A percentile compares a stretch with the other conserved stretches of the same genome.
These are phyloP conservation scores for Infundibulicybe gibba DNA, from an alignment of 768 basidiomycete species.

Conservation along the genomic window DNA sequence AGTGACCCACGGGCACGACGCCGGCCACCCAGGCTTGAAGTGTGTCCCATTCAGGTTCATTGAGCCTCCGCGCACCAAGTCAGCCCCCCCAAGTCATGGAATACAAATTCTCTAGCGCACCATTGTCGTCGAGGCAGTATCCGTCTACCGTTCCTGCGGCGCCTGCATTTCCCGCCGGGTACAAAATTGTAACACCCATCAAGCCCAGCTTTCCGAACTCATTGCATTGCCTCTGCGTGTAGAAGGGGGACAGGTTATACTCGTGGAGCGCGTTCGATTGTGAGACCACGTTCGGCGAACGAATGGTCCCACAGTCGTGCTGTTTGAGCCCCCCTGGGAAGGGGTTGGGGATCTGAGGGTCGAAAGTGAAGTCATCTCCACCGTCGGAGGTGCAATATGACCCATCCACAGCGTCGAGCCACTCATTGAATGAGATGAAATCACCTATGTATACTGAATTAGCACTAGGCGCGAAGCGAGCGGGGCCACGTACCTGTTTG, in stretches of 20 bases:
- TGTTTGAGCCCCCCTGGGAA: conserved; percentile 22
- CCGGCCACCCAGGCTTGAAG: conserved; percentile 46
- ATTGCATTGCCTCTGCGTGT: conserved; percentile 36
- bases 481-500: conserved; percentile 13
- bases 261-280: conserved; percentile 39
- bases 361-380: conserved; percentile 27
- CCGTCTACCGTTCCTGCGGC: conserved; percentile 29
- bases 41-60: conserved; percentile 26
- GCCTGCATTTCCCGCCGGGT: conserved; percentile 35
- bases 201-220: conserved; percentile 49
- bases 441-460: conserved; percentile 5
- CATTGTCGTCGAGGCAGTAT: conserved; percentile 34
- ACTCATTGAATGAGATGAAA: conserved; percentile 26
- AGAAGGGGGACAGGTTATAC: conserved; percentile 26
- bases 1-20: conserved; percentile 40
- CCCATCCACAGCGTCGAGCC: conserved; percentile 31
- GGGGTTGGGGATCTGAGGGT: conserved; percentile 24
- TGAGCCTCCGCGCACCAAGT: conserved; percentile 19
- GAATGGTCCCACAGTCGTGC: conserved; percentile 31
- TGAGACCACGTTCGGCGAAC: conserved; percentile 38
- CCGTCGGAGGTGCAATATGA: conserved; percentile 28
- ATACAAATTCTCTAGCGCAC: conserved; percentile 12
- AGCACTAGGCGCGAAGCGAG: neutral
- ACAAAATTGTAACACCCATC: conserved; percentile 44
- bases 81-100: neutral